A percentile compares a stretch with the other conserved stretches of the same genome.
Conservation (phyloP, 768 basidiomycete genomes). For the Serendipita sp. region DNA sequence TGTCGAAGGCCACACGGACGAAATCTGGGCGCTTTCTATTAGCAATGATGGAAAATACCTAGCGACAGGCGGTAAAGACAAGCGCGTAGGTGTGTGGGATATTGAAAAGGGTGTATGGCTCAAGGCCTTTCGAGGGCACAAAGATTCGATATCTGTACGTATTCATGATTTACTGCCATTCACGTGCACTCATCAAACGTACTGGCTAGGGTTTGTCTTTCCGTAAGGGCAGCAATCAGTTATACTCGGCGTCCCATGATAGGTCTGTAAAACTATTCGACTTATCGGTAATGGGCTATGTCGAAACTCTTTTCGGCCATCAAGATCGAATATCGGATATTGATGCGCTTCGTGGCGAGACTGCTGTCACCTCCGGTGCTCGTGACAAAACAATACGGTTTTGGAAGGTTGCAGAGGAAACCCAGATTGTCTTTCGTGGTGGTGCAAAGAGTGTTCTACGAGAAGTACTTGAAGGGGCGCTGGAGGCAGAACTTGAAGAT, state of each 20-base stretch:
- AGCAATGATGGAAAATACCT: slow-evolving; percentile 75
- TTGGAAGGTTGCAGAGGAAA: slow-evolving; percentile 96
- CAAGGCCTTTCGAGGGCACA: slow-evolving; percentile 65
- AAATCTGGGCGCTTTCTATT: slow-evolving; percentile 68
- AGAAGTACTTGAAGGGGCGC: slow-evolving; percentile 66
- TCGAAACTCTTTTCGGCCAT: slow-evolving; percentile 95
- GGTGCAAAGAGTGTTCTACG: slow-evolving; percentile 62
- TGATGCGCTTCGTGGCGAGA: slow-evolving; percentile 69
- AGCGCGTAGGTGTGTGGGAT: slow-evolving; percentile 76
- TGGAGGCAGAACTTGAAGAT: slow-evolving; percentile 40
- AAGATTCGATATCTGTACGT: slow-evolving; percentile 52
- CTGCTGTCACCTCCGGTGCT: slow-evolving; percentile 74
- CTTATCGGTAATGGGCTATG: slow-evolving; percentile 68
- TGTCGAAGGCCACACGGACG: slow-evolving; percentile 67
- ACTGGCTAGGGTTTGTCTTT: slow-evolving; percentile 46
- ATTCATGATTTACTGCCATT: background rate
- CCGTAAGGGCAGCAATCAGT: slow-evolving; percentile 56
- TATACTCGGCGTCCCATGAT: slow-evolving; percentile 70
- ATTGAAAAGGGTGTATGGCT: slow-evolving; percentile 59
- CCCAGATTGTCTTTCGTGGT: slow-evolving; percentile 88
- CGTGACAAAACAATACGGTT: slow-evolving; percentile 83
- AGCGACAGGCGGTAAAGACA: slow-evolving; percentile 77
- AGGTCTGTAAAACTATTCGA: slow-evolving; percentile 85
- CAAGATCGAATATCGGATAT: slow-evolving; percentile 73
- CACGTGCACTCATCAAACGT: slow-evolving; percentile 7